phyloP scores from a whole-genome alignment of 768 basidiomycete genomes.

The Lactarius vividus region DNA sequence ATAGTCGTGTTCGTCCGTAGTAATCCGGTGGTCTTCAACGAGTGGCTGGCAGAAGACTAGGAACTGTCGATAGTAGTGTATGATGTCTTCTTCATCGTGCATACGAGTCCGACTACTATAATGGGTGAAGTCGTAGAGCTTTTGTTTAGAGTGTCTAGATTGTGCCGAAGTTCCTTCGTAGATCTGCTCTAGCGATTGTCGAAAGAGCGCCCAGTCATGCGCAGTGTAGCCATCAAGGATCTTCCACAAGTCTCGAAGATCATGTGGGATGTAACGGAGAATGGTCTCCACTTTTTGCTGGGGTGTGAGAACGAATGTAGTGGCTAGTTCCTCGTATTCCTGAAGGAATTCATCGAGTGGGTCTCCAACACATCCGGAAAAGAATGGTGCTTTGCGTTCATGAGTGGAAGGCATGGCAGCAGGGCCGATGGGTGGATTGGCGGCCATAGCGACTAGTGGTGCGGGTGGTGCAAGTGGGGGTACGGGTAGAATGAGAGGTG shows the following conservation, averaged over 20 bases:
- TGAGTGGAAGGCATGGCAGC: neutral
- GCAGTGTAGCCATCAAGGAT: neutral
- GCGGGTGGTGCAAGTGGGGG: too few relatives aligned
- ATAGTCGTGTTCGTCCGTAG: neutral
- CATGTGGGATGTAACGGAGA: neutral
- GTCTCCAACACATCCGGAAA: neutral
- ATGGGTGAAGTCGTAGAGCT: neutral
- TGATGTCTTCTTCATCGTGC: neutral
- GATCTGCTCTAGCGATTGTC: rapidly evolving
- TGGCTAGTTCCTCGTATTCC: neutral
- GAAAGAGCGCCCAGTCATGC: neutral
- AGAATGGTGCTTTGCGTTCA: neutral
- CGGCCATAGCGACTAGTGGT: too few relatives aligned
- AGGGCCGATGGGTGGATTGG: neutral
- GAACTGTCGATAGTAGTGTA: neutral
- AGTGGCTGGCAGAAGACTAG: neutral
- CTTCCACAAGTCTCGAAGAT: neutral
- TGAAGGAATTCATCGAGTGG: neutral
- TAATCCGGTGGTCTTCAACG: neutral
- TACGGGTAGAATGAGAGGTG: too few relatives aligned
- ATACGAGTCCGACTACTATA: neutral
- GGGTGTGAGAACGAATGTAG: neutral
- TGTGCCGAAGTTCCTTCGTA: neutral
- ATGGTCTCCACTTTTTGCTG: neutral
- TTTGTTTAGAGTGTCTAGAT: neutral